phyloP scores from a whole-genome alignment of 129 eudicot species.

The Scalesia atractyloides region DNA sequence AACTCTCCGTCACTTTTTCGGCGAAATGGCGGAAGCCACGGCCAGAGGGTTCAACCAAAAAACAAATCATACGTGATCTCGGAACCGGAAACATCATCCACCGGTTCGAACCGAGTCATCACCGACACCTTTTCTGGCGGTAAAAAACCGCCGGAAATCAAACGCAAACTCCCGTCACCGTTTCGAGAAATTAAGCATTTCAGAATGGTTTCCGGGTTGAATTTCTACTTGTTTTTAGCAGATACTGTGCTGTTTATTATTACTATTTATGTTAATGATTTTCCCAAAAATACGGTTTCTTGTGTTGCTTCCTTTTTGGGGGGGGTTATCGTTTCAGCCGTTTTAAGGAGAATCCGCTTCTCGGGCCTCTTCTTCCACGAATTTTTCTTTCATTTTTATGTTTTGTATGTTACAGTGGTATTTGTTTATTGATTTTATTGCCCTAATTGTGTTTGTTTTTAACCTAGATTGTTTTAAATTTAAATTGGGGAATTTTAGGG shows the following conservation, averaged over 20 bases:
- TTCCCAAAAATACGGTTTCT: constrained; percentile 73
- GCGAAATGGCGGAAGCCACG: constrained; percentile 44
- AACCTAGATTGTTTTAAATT: background rate
- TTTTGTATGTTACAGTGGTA: constrained; percentile 6
- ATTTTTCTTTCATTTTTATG: constrained; percentile 6
- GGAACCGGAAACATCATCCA: constrained; percentile 48
- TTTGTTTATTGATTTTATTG: background rate
- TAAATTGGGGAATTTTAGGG: background rate
- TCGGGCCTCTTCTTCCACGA: constrained; percentile 95
- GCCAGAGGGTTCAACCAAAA: constrained; percentile 42
- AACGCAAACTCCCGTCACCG: constrained; percentile 35
- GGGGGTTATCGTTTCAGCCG: constrained; percentile 87
- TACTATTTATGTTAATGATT: constrained; percentile 83
- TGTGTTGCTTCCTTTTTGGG: constrained; percentile 67
- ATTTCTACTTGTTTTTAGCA: constrained; percentile 64
- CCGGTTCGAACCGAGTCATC: constrained; percentile 53
- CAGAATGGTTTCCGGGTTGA: constrained; percentile 79
- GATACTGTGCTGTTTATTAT: constrained; percentile 58
- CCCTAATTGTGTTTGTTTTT: constrained; percentile 6
- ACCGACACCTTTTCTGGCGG: constrained; percentile 13
- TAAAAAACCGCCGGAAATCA: constrained; percentile 21
- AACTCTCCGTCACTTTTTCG: constrained; percentile 17
- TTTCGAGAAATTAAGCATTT: constrained; percentile 60
- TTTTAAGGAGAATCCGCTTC: constrained; percentile 87
- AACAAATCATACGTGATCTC: constrained; percentile 44